Conservation (phyloP, 805 yeast species). For the Sugiyamaella americana region DNA sequence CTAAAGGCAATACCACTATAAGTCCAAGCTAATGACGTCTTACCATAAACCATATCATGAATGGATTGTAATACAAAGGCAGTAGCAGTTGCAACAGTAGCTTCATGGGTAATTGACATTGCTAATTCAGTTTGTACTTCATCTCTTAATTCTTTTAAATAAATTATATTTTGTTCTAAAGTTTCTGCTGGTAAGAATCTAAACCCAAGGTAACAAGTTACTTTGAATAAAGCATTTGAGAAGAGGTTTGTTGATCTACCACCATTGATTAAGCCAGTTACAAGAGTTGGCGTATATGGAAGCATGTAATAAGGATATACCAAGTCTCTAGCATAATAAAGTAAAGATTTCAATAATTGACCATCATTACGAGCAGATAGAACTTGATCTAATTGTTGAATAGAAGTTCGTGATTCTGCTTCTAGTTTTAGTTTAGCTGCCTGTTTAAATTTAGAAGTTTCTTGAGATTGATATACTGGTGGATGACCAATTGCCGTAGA, state of each 20-base stretch:
- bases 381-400: constrained; percentile 1
- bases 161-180: constrained; percentile 3
- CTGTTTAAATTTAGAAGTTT: neutral
- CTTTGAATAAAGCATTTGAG: constrained; percentile 5
- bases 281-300: constrained; percentile 4
- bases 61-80: constrained; percentile 7
- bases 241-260: neutral
- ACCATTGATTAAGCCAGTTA: constrained; percentile 3
- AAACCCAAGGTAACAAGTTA: constrained; percentile 6
- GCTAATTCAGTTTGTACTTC: constrained; percentile 1
- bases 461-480: constrained; percentile 2
- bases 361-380: constrained; percentile 3
- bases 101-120: constrained; percentile 4
- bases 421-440: neutral
- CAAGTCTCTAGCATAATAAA: constrained; percentile 1
- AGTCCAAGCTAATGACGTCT: constrained; percentile 12
- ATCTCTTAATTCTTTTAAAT: constrained; percentile 4
- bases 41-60: constrained; percentile 8
- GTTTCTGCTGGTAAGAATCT: constrained; percentile 1
- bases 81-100: constrained; percentile 8
- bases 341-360: neutral
- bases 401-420: neutral
- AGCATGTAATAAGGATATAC: constrained; percentile 6
- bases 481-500: constrained; percentile 4
- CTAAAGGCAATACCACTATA: constrained; percentile 15